Conservation (phyloP, 2,329 filamentous ascomycete species). For the Ceratocystis huliohia region DNA sequence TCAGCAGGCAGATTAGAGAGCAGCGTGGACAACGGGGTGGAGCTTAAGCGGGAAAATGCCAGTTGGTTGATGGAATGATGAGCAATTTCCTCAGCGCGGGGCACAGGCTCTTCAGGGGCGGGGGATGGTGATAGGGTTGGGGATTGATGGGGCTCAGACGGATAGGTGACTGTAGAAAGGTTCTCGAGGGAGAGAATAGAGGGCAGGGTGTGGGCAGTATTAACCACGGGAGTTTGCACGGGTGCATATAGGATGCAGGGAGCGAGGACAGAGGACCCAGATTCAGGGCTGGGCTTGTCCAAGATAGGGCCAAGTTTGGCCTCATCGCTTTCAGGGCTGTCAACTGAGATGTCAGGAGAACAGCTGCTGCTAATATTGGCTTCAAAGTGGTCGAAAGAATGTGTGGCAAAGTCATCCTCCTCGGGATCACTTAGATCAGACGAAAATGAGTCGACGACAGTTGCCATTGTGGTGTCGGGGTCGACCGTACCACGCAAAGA, state of each 20-base stretch:
- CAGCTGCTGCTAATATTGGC: slow-evolving; percentile 64
- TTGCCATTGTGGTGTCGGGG: slow-evolving; percentile 33
- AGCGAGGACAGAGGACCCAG: neutral
- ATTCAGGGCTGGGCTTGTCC: slow-evolving; percentile 2
- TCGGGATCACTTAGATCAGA: slow-evolving; percentile 45
- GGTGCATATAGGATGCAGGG: slow-evolving; percentile 4
- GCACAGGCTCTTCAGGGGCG: slow-evolving; percentile 12
- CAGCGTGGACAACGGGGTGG: slow-evolving; percentile 79
- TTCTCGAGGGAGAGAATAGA: slow-evolving; percentile 13
- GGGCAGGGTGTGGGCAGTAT: neutral
- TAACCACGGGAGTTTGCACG: slow-evolving; percentile 1
- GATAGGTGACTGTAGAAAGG: neutral
- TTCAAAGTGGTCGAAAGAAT: slow-evolving; percentile 84
- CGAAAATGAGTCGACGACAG: slow-evolving; percentile 38
- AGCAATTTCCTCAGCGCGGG: slow-evolving; percentile 37
- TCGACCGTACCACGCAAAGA: slow-evolving; percentile 22
- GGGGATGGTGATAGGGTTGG: slow-evolving; percentile 2
- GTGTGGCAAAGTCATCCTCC: slow-evolving; percentile 62
- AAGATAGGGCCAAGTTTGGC: neutral
- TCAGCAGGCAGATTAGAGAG: slow-evolving; percentile 68
- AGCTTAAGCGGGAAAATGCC: slow-evolving; percentile 84
- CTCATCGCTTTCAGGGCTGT: neutral
- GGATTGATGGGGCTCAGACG: neutral
- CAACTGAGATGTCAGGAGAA: slow-evolving; percentile 56
- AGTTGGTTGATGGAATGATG: slow-evolving; percentile 94